Conservation (phyloP, 345 rosid species). For the Gossypium rotundifolium region DNA sequence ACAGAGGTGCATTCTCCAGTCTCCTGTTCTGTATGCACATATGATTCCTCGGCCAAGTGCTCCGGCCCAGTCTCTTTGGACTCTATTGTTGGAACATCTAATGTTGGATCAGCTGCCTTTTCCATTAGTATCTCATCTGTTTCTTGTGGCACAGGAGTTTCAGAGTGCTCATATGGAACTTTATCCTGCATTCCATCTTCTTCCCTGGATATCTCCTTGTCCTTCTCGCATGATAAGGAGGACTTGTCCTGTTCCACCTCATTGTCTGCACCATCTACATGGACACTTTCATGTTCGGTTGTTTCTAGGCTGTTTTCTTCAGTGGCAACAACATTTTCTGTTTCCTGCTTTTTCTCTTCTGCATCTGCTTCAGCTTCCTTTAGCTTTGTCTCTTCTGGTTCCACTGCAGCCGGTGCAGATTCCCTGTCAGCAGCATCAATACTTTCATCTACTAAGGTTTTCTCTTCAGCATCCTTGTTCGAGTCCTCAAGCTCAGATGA, state of each 20-base stretch:
- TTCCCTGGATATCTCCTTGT: not conserved
- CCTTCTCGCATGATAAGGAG: not conserved
- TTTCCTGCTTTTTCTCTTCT: conserved; percentile 16
- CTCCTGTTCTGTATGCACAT: conserved; percentile 15
- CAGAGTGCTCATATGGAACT: conserved; percentile 10
- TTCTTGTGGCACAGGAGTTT: conserved; percentile 11
- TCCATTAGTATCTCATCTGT: not conserved
- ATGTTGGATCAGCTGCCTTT: conserved; percentile 5
- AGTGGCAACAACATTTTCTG: conserved; percentile 12
- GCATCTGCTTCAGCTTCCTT: not conserved
- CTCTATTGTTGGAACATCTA: conserved; percentile 13
- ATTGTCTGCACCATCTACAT: not conserved
- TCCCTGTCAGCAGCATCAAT: not conserved
- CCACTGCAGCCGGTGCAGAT: conserved; percentile 2
- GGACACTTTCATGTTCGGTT: conserved; percentile 6
- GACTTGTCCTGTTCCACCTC: conserved; percentile 11
- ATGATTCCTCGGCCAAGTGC: conserved; percentile 7
- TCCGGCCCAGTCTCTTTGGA: conserved; percentile 9
- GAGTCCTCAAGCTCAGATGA: not conserved
- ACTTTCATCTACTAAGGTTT: conserved; percentile 5
- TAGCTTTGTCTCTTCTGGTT: not conserved
- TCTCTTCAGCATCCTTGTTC: conserved; percentile 17
- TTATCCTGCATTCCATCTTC: not conserved
- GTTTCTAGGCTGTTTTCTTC: conserved; percentile 12
- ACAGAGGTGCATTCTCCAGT: not conserved